Evolutionary conservation across 179 eudicot genomes (phyloP), one percentile per base, ranked within the genome.

Genomic region (Beta corolliflora): DNA sequence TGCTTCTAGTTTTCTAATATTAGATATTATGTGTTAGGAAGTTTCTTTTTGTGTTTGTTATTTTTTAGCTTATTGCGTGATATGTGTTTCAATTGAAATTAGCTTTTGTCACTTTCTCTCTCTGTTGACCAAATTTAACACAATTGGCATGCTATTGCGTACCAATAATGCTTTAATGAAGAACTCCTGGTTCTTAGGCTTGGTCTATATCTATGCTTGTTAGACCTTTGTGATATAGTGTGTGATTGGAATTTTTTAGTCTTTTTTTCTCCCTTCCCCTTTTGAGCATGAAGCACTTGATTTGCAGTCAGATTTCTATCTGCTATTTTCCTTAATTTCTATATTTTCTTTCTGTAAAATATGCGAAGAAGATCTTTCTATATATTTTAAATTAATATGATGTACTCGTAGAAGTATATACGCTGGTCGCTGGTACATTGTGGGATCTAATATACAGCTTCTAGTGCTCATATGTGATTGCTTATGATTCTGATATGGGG

Each of bases 381-480:
- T 14, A 16, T 15, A 3, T 44, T 60, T 68, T 68, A 67, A 61
- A 7, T 60, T 18, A 41, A n/a, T 59, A 2, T 58, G 56, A 75
- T 58, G 66, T 75, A 59, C 44, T 61, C 41, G 2, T 36, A 36
- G 41, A 36, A 36, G 41, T 36, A 36, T 36, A 36, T 36, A 36
- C n/a, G n/a, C n/a, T n/a, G n/a, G n/a, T n/a, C 41, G 41, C 41
- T 36, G 41, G 41, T 36, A 55, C 41, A 72, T 12, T 54, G 52
- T 4, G 64, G 48, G 58, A 48, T 77, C 25, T 60, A 65, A 36
- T 73, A 21, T 81, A 31, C 50, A 18, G 29, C 52, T 73, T 70
- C 6, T 53, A 64, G 18, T 73, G 78, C 81, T 79, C 18, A 64
- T 78, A 15, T 73, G 48, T 59, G 36, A 44, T 67, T 71, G 29